Evolutionary conservation across 1,139 yeast species (phyloP).

Genomic region (Blastobotrys arbuscula): DNA sequence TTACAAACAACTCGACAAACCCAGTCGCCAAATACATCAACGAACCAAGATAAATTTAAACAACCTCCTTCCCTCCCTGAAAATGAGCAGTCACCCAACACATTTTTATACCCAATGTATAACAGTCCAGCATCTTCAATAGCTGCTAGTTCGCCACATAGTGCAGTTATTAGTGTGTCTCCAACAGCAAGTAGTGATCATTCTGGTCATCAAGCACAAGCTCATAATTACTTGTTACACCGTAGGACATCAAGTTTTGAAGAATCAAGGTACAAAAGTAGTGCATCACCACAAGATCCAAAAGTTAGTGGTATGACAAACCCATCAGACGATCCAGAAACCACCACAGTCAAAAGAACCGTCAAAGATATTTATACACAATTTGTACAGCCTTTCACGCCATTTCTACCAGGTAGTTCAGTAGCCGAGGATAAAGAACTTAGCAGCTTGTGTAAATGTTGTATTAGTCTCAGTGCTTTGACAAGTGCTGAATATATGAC

Average conservation of each 20-base stretch:
- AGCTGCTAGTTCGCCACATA: neutral
- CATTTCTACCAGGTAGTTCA: conserved; percentile 15
- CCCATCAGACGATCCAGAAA: conserved; percentile 8
- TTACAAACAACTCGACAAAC: neutral
- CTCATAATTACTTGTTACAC: neutral
- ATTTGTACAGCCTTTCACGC: conserved; percentile 19
- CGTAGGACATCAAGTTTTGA: neutral
- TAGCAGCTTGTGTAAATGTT: conserved; percentile 17
- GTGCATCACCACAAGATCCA: neutral
- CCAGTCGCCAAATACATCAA: no score
- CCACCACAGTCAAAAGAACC: conserved; percentile 6
- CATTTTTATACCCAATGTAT: neutral
- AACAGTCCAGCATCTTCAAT: neutral
- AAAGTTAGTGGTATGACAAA: conserved; percentile 9
- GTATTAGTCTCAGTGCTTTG: conserved; percentile 18
- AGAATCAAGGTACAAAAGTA: neutral
- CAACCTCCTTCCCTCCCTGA: neutral
- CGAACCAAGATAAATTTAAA: no score
- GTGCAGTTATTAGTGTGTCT: neutral
- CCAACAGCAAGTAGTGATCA: neutral
- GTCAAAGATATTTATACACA: conserved; percentile 15
- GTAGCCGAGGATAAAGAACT: conserved; percentile 10
- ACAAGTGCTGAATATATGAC: conserved; percentile 17
- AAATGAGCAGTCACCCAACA: neutral
- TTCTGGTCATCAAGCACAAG: neutral